Conservation (phyloP, 116 monocot genomes). For the Zostera marina region DNA sequence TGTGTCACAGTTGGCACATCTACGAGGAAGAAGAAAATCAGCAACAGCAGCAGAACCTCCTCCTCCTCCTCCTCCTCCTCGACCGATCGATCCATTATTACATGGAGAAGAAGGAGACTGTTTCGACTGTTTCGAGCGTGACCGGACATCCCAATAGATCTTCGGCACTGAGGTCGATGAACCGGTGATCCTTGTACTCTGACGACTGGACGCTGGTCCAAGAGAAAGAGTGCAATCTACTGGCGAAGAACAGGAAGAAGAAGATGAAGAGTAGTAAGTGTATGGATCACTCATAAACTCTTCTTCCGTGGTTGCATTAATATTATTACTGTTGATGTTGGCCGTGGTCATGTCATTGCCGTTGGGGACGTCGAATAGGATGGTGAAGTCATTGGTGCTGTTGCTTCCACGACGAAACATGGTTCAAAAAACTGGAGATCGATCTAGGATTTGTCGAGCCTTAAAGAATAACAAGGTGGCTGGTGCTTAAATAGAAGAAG, state of each 20-base stretch:
- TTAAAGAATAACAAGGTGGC: too few relatives aligned
- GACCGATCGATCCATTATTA: not conserved
- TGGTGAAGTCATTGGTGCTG: too few relatives aligned
- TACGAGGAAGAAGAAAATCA: conserved; percentile 42
- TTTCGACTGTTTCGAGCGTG: conserved; percentile 27
- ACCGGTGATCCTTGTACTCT: not conserved
- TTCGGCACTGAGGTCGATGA: not conserved
- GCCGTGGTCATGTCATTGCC: too few relatives aligned
- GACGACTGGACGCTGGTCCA: conserved; percentile 69
- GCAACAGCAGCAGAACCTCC: too few relatives aligned
- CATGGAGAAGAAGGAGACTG: conserved; percentile 3
- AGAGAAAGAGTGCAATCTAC: conserved; percentile 91
- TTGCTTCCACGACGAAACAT: too few relatives aligned
- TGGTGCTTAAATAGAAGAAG: too few relatives aligned
- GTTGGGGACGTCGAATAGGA: too few relatives aligned
- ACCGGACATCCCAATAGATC: conserved; percentile 36
- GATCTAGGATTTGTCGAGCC: too few relatives aligned
- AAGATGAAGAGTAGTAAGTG: conserved; percentile 7
- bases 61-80: too few relatives aligned
- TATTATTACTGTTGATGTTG: too few relatives aligned
- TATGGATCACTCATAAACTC: conserved; percentile 2
- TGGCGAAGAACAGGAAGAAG: conserved; percentile 29
- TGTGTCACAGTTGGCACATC: conserved; percentile 97
- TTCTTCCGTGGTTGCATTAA: too few relatives aligned
- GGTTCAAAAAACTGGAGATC: too few relatives aligned